Conservation (phyloP, 1,284 basidiomycete species). For the Ganoderma lucidum region DNA sequence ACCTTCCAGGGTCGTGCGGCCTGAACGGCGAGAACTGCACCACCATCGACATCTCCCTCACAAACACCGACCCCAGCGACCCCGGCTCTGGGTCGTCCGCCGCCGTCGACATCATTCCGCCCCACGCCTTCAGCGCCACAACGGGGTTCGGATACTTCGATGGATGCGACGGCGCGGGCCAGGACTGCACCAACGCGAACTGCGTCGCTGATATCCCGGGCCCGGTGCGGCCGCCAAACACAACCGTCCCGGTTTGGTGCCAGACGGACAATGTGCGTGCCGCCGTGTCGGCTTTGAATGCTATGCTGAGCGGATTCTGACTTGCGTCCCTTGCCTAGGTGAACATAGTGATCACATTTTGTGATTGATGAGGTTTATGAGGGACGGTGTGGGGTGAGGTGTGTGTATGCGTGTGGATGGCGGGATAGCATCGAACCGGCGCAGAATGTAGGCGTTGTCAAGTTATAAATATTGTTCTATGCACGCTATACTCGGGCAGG, state of each 20-base stretch:
- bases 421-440: too few relatives aligned
- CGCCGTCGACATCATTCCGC: not conserved
- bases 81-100: not conserved
- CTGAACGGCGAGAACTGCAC: not conserved
- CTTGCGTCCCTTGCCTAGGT: not conserved
- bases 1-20: not conserved
- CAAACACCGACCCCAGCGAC: not conserved
- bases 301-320: not conserved
- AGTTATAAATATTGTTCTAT: too few relatives aligned
- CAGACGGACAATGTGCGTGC: not conserved
- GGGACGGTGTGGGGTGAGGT: too few relatives aligned
- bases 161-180: not conserved
- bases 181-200: not conserved
- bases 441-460: too few relatives aligned
- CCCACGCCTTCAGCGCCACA: not conserved
- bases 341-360: not conserved
- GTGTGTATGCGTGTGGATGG: too few relatives aligned
- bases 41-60: not conserved
- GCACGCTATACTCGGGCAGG: too few relatives aligned
- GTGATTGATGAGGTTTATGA: not conserved
- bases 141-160: not conserved
- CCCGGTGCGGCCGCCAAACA: not conserved
- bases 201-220: not conserved
- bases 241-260: not conserved
- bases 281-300: not conserved